Evolutionary conservation across 352 stramenopile species (phyloP).

Genomic region (Pythium insidiosum): DNA sequence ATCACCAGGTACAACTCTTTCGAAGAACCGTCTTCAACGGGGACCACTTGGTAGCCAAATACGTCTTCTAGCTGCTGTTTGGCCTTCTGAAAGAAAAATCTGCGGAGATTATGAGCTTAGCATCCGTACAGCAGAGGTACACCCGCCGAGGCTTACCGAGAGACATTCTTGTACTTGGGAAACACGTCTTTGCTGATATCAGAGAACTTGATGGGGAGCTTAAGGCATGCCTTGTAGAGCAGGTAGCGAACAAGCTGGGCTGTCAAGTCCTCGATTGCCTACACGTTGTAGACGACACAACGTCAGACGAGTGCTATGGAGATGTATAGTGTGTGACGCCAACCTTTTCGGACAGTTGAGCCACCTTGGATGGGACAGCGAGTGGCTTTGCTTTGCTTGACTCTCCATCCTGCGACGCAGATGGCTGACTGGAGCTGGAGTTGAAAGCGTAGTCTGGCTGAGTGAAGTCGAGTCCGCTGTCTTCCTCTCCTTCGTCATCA

Average conservation of each 20-base stretch:
- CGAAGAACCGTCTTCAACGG: conserved; percentile 51
- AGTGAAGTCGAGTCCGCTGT: conserved; percentile 63
- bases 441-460: conserved; percentile 59
- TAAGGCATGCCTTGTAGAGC: conserved; percentile 76
- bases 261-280: conserved; percentile 65
- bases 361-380: conserved; percentile 28
- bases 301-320: no score
- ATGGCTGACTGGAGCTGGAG: conserved; percentile 21
- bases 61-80: conserved; percentile 69
- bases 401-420: conserved; percentile 24
- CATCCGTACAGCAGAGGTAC: not conserved
- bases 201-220: conserved; percentile 67
- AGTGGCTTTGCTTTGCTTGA: conserved; percentile 24
- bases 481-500: conserved; percentile 27
- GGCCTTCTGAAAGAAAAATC: conserved; percentile 73
- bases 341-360: conserved; percentile 48
- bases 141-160: conserved; percentile 17
- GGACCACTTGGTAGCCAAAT: conserved; percentile 69
- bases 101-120: conserved; percentile 9
- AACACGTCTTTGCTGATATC: conserved; percentile 84
- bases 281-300: no score
- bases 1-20: conserved; percentile 77
- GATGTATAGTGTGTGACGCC: no score
- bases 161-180: conserved; percentile 73
- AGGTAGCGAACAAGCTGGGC: conserved; percentile 76